phyloP scores from a whole-genome alignment of 371 early-diverging fungal species.

The Mortierella sp. region DNA sequence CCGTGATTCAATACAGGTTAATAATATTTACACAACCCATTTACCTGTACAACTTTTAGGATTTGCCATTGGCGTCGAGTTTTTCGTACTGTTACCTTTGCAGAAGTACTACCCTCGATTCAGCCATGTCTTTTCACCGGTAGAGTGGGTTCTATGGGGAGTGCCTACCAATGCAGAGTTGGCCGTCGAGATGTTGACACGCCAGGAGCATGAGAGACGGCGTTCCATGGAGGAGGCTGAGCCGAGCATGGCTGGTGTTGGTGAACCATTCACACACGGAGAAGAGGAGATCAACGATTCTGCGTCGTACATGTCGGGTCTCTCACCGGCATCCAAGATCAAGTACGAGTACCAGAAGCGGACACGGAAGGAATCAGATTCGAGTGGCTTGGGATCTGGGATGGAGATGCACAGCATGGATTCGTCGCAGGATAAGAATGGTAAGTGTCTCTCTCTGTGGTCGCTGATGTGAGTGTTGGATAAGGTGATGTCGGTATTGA shows the following conservation, averaged over 20 bases:
- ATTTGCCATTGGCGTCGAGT: slow-evolving; percentile 39
- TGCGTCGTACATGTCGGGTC: slow-evolving; percentile 12
- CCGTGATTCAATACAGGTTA: too few relatives aligned
- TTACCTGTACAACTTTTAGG: slow-evolving; percentile 8
- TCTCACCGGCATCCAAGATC: slow-evolving; percentile 43
- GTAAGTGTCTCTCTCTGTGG: too few relatives aligned
- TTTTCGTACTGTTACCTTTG: slow-evolving; percentile 42
- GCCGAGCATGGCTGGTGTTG: not conserved
- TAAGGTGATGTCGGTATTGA: not conserved
- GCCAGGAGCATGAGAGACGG: slow-evolving; percentile 21
- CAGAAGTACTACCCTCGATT: slow-evolving; percentile 44
- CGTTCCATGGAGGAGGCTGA: slow-evolving; percentile 2
- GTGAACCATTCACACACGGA: not conserved
- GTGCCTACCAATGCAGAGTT: slow-evolving; percentile 51
- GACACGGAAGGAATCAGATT: slow-evolving; percentile 18
- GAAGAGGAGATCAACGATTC: slow-evolving; percentile 17
- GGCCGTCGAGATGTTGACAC: slow-evolving; percentile 38
- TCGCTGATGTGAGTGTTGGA: not conserved
- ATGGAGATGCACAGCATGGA: not conserved
- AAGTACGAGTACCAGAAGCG: slow-evolving; percentile 54
- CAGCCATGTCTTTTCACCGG: slow-evolving; percentile 51
- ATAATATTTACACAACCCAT: too few relatives aligned
- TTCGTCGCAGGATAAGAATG: slow-evolving; percentile 15
- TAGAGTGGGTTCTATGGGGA: slow-evolving; percentile 54
- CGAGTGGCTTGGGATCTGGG: slow-evolving; percentile 4